These are phyloP conservation scores for Mitragyna speciosa DNA, from an alignment of 257 asterid species.

Conservation along the genomic window DNA sequence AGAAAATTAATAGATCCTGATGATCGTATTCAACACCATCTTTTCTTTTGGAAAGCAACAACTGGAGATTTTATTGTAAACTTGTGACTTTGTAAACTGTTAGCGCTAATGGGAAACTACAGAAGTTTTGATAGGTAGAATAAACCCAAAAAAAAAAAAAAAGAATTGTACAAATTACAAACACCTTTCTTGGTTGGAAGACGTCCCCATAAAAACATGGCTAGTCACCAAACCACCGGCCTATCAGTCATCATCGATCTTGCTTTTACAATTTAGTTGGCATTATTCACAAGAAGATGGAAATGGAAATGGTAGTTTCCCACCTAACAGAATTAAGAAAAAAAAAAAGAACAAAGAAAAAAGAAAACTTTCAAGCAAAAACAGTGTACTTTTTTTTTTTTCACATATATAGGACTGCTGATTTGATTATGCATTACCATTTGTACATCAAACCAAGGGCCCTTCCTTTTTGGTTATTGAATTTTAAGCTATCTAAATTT, in stretches of 20 bases:
- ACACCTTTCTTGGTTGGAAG: slow-evolving; percentile 18
- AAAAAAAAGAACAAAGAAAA: too few species aligned
- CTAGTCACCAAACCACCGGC: slow-evolving; percentile 27
- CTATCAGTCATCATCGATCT: slow-evolving; percentile 10
- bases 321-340: slow-evolving; percentile 19
- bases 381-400: not conserved
- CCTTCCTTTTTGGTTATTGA: slow-evolving; percentile 1
- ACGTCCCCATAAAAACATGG: slow-evolving; percentile 31
- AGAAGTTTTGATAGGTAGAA: not conserved
- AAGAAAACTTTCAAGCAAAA: too few species aligned
- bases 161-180: slow-evolving; percentile 1
- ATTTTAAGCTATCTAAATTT: not conserved
- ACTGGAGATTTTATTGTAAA: not conserved
- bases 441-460: slow-evolving; percentile 13
- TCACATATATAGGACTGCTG: not conserved
- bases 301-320: slow-evolving; percentile 18
- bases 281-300: slow-evolving; percentile 18
- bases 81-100: not conserved
- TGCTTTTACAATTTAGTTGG: slow-evolving; percentile 17
- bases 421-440: not conserved
- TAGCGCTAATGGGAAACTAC: not conserved
- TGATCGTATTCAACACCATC: not conserved
- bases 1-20: not conserved
- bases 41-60: not conserved
- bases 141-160: not conserved